Evolutionary conservation across 2,329 filamentous ascomycete species (phyloP).

Genomic region (Ophiostoma triangulosporum): DNA sequence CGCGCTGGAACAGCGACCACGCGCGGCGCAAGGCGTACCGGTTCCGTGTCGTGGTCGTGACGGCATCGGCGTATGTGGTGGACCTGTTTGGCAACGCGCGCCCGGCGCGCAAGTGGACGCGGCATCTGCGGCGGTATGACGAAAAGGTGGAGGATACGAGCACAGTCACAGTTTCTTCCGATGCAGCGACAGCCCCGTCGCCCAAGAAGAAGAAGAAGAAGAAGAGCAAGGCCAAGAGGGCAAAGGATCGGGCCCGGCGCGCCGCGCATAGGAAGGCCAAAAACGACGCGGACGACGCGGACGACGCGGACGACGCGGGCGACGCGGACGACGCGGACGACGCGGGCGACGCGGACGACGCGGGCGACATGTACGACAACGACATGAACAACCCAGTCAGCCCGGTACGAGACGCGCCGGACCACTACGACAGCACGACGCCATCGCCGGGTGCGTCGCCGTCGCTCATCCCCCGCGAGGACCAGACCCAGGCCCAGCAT

Average conservation of each 20-base stretch:
- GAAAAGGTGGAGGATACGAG: not conserved
- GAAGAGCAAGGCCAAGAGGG: slow-evolving; percentile 1
- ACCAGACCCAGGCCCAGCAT: not conserved
- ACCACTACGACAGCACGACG: not conserved
- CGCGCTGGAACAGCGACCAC: slow-evolving; percentile 8
- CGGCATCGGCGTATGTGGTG: slow-evolving; percentile 2
- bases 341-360: not conserved
- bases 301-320: not conserved
- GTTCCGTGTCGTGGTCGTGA: slow-evolving; percentile 5
- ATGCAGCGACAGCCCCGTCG: not conserved
- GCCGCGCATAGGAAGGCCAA: not conserved
- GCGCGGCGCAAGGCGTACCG: slow-evolving; percentile 9
- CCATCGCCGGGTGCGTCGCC: not conserved
- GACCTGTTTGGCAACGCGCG: slow-evolving; percentile 1
- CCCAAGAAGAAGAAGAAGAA: not conserved
- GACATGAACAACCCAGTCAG: no score
- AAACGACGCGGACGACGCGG: not conserved
- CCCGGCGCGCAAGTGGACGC: not conserved
- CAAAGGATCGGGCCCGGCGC: not conserved
- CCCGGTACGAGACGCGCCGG: no score
- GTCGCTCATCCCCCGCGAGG: not conserved
- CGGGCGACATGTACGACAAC: not conserved
- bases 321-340: not conserved
- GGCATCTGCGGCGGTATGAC: not conserved
- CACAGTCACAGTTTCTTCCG: no score